Evolutionary conservation across 495 filamentous ascomycete genomes (phyloP).

Genomic region (Annulohypoxylon stygium): DNA sequence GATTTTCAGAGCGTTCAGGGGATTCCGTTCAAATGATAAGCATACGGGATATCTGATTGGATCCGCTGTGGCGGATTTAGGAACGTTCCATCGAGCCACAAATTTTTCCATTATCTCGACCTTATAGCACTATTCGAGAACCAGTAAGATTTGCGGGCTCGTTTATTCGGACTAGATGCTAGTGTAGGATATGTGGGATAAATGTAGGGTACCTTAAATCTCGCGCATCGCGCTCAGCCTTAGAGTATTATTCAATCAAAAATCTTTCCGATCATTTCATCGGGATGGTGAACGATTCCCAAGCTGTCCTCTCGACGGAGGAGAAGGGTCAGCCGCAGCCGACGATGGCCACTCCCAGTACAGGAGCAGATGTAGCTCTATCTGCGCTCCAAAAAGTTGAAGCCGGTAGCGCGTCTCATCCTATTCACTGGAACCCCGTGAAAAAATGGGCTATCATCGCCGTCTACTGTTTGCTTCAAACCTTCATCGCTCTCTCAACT

Average conservation of each 20-base stretch:
- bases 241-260: slow-evolving; percentile 11
- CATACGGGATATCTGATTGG: slow-evolving; percentile 29
- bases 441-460: slow-evolving; percentile 52
- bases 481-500: slow-evolving; percentile 50
- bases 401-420: slow-evolving; percentile 48
- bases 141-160: slow-evolving; percentile 24
- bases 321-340: slow-evolving; percentile 29
- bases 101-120: slow-evolving; percentile 23
- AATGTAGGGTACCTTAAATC: slow-evolving; percentile 34
- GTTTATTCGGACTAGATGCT: slow-evolving; percentile 10
- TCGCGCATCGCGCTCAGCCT: slow-evolving; percentile 23
- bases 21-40: slow-evolving; percentile 28
- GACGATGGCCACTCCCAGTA: neutral
- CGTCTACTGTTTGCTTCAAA: slow-evolving; percentile 53
- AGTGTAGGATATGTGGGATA: slow-evolving; percentile 22
- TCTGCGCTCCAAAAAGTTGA: slow-evolving; percentile 48
- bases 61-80: slow-evolving; percentile 17
- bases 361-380: slow-evolving; percentile 41
- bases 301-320: slow-evolving; percentile 9
- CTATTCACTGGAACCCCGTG: slow-evolving; percentile 52
- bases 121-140: slow-evolving; percentile 20
- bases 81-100: slow-evolving; percentile 24
- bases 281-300: slow-evolving; percentile 15
- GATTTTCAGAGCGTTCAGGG: slow-evolving; percentile 6
- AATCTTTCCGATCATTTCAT: slow-evolving; percentile 14